These are phyloP conservation scores for Sphagnum contortum DNA, from an alignment of 225 moss, liverwort and hornwort species.

Conservation along the genomic window DNA sequence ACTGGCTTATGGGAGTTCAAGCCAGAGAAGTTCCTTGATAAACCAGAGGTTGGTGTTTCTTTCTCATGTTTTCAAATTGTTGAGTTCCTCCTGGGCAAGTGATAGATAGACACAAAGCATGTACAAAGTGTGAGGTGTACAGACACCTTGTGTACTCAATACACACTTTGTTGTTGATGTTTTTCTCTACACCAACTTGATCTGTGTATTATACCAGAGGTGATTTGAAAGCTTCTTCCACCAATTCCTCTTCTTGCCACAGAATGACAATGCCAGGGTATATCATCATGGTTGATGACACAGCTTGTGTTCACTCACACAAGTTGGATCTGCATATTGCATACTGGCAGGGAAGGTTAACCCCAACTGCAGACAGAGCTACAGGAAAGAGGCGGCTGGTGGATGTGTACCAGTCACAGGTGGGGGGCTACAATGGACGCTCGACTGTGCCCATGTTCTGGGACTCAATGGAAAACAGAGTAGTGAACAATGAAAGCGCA, in stretches of 20 bases:
- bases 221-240: background rate
- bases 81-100: background rate
- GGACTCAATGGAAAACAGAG: slow-evolving; percentile 49
- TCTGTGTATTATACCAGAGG: background rate
- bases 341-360: slow-evolving; percentile 9
- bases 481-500: slow-evolving; percentile 93
- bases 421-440: slow-evolving; percentile 77
- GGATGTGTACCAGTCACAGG: slow-evolving; percentile 68
- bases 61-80: background rate
- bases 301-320: no score
- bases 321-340: no score
- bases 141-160: background rate
- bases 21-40: background rate
- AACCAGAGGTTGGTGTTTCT: background rate
- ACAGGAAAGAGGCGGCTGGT: slow-evolving; percentile 48
- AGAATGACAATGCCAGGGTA: no score
- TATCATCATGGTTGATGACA: no score
- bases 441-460: slow-evolving; percentile 96
- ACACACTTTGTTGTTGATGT: background rate
- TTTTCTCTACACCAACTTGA: slow-evolving; percentile 2
- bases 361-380: slow-evolving; percentile 53
- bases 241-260: no score
- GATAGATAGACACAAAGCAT: no score
- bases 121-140: no score
- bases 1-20: slow-evolving; percentile 85